These are phyloP conservation scores for Stipa capillata DNA, from an alignment of 176 grass and related monocot genomes.

Conservation along the genomic window DNA sequence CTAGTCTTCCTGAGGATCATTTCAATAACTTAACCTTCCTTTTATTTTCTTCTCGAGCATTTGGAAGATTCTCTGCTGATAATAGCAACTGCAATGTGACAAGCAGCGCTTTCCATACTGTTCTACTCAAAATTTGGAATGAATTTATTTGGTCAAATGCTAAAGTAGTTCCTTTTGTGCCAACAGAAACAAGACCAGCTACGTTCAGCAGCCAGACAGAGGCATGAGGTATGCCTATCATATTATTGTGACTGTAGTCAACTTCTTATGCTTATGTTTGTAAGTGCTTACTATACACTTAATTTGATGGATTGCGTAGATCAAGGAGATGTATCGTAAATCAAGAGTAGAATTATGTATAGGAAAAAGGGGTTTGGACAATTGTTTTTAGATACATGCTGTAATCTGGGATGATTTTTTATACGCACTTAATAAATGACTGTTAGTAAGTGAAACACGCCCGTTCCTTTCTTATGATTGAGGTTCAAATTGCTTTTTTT, in stretches of 20 bases:
- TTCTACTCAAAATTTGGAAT: neutral
- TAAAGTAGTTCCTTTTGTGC: slow-evolving; percentile 14
- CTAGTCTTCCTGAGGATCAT: neutral
- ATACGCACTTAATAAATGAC: neutral
- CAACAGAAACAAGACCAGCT: slow-evolving; percentile 66
- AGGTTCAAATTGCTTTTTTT: neutral
- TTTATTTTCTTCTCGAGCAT: neutral
- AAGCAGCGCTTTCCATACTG: neutral
- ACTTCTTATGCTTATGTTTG: neutral
- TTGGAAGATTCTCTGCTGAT: neutral
- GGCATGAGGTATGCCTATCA: slow-evolving; percentile 54
- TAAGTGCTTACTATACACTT: too few relatives aligned
- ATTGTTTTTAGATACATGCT: neutral
- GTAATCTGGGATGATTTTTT: too few relatives aligned
- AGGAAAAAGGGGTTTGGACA: neutral
- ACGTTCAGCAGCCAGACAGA: slow-evolving; percentile 44
- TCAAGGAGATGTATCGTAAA: neutral
- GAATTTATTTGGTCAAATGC: neutral
- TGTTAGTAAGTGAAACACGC: neutral
- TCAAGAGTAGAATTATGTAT: neutral
- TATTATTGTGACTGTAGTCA: neutral
- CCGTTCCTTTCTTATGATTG: neutral
- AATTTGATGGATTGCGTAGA: neutral
- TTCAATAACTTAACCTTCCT: neutral
- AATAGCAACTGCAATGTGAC: neutral